phyloP scores from a whole-genome alignment of 2,329 filamentous ascomycete genomes.

The Monosporascus sp. region DNA sequence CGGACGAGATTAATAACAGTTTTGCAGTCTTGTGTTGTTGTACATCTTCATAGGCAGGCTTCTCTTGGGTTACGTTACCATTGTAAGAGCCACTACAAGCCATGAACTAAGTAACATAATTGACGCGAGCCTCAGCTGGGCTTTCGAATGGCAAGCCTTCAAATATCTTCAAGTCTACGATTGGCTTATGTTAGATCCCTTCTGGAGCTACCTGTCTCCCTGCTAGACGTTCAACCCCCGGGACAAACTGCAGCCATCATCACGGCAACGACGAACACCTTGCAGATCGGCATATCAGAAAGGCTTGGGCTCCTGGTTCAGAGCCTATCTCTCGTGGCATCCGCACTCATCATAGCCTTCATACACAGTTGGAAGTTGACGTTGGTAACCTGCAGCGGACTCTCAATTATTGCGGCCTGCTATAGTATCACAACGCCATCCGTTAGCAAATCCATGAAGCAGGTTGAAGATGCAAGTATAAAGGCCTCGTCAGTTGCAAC shows the following conservation, averaged over 20 bases:
- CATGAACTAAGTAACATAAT: neutral
- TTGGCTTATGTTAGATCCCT: constrained; percentile 60
- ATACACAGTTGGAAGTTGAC: constrained; percentile 53
- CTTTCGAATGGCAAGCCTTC: constrained; percentile 56
- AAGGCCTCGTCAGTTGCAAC: constrained; percentile 55
- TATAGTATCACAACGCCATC: constrained; percentile 48
- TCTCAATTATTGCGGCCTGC: constrained; percentile 49
- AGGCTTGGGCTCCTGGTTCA: constrained; percentile 55
- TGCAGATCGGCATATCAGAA: constrained; percentile 60
- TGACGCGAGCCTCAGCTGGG: constrained; percentile 35
- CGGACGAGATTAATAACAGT: neutral
- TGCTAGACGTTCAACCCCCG: constrained; percentile 59
- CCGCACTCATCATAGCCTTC: constrained; percentile 51
- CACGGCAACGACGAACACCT: constrained; percentile 55
- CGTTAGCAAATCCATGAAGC: constrained; percentile 46
- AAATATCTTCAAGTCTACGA: constrained; percentile 55
- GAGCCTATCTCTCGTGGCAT: constrained; percentile 43
- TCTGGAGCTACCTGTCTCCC: constrained; percentile 58
- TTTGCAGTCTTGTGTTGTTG: constrained; percentile 57
- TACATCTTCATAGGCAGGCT: constrained; percentile 66
- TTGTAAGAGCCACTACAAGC: constrained; percentile 30
- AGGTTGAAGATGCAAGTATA: constrained; percentile 47
- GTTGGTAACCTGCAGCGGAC: constrained; percentile 51
- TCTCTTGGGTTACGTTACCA: constrained; percentile 54
- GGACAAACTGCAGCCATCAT: constrained; percentile 58